Evolutionary conservation across 441 rosid genomes (phyloP), one percentile per base, ranked within the genome.

Genomic region (Manihot esculenta): DNA sequence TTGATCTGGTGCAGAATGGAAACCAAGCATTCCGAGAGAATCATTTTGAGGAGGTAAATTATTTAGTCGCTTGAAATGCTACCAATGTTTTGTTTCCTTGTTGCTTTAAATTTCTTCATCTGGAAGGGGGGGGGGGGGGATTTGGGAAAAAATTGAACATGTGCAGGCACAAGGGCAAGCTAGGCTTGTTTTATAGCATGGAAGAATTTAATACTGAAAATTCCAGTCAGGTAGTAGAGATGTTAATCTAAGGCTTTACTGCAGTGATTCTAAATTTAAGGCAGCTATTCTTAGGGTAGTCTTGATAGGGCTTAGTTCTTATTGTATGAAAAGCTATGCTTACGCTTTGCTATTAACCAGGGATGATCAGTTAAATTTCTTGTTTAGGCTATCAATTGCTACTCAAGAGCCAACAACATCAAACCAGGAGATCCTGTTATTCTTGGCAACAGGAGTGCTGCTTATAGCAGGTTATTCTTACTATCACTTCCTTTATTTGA

Each of bases 391-490:
- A 86, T 92, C 76, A 81, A 80, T 74, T 82, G 59, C 78, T 94
- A 88, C 83, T 83, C 97, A 23, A 89, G 88, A 77, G 99, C 99
- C 68, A 85, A 85, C 74, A 82, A 79, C 61, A 75, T 92, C 71
- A 92, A 89, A 79, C 90, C 93, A 17, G 76, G 76, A 74, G 94
- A 92, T 77, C 87, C 92, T 76, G 62, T 87, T 74, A 86, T 94
- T 79, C 91, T 94, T 62, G 81, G 90, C 73, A 94, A 90, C 80
- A 84, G 99, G 70, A 78, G 96, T 83, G 80, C 94, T 70, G 85
- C 98, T 67, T 89, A 89, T 76, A 80, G 90, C 82, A 90, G 96
- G 99, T 92, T 71, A 26, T 27, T 23, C 18, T 58, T 58, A 58
- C 10, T 42, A 18, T 44, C 11, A 11, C 18, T 48, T 26, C 11